Percentiles rank a stretch among this genome's conserved stretches.
phyloP scores from a whole-genome alignment of 1,284 basidiomycete genomes.

The Trichosporon sp. region DNA sequence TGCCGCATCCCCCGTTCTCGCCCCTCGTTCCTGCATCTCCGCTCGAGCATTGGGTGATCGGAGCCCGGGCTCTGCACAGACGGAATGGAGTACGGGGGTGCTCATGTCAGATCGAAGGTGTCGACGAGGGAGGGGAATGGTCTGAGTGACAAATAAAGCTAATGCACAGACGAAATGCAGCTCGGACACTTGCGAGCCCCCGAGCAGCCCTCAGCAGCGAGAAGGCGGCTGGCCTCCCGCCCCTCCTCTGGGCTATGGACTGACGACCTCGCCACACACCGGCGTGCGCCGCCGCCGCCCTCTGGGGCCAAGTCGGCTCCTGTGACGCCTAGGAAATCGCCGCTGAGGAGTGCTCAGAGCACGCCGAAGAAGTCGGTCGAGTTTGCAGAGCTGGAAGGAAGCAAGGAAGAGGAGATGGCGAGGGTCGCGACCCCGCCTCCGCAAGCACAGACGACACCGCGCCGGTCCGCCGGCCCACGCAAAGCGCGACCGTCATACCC shows the following conservation, averaged over 20 bases:
- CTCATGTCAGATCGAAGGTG: background rate
- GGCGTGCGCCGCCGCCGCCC: background rate
- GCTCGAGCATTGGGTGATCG: background rate
- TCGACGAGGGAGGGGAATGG: too few species aligned
- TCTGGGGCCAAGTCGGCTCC: background rate
- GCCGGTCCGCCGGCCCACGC: background rate
- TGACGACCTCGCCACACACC: background rate
- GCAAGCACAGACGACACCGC: background rate
- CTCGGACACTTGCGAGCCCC: background rate
- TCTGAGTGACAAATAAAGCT: background rate
- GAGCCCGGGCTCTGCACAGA: background rate
- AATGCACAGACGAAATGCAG: conserved; percentile 14
- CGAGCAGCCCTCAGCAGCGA: background rate
- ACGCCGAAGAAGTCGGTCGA: background rate
- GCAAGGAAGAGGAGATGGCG: background rate
- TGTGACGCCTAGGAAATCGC: background rate
- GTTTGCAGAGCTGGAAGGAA: background rate
- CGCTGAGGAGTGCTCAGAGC: background rate
- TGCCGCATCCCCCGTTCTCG: too few species aligned
- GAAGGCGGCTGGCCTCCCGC: background rate
- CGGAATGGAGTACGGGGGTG: background rate
- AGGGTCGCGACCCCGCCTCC: too few species aligned
- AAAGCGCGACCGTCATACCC: conserved; percentile 8
- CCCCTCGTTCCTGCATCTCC: background rate
- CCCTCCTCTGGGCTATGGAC: background rate